Conservation (phyloP, 2,329 filamentous ascomycete species). For the Tolypocladium sp. region DNA sequence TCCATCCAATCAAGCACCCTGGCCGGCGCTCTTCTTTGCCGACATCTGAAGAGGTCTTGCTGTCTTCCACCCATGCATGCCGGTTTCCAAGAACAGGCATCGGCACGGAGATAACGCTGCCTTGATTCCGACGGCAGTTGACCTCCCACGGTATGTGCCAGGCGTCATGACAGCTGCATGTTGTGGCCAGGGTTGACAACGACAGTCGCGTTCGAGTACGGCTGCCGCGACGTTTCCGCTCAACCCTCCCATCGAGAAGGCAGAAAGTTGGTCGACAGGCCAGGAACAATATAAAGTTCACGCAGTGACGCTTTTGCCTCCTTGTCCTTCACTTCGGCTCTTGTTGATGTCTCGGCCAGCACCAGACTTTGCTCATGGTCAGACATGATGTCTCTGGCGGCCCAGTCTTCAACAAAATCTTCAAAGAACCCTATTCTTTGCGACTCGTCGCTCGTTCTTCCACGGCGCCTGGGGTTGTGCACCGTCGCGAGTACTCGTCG, state of each 20-base stretch:
- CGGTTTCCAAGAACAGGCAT: not conserved
- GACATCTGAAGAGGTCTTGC: not conserved
- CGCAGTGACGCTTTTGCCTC: not conserved
- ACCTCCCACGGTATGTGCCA: not conserved
- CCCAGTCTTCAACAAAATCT: not conserved
- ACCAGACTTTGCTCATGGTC: not conserved
- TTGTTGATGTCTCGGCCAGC: not conserved
- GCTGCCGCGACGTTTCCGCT: not conserved
- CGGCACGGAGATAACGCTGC: not conserved
- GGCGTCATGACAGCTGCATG: not conserved
- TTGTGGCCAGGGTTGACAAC: not conserved
- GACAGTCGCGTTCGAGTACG: not conserved
- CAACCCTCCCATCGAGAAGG: not conserved
- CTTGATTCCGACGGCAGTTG: not conserved
- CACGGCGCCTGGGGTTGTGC: not conserved
- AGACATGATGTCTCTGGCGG: not conserved
- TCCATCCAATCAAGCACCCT: not conserved
- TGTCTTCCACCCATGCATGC: not conserved
- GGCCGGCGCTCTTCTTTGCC: not conserved
- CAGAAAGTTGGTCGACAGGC: not conserved
- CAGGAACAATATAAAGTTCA: not conserved
- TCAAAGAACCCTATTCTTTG: not conserved
- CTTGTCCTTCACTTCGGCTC: not conserved
- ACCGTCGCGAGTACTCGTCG: not conserved
- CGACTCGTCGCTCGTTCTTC: not conserved